phyloP scores from a whole-genome alignment of 1,139 yeast genomes.

The Blastobotrys aristatus region DNA sequence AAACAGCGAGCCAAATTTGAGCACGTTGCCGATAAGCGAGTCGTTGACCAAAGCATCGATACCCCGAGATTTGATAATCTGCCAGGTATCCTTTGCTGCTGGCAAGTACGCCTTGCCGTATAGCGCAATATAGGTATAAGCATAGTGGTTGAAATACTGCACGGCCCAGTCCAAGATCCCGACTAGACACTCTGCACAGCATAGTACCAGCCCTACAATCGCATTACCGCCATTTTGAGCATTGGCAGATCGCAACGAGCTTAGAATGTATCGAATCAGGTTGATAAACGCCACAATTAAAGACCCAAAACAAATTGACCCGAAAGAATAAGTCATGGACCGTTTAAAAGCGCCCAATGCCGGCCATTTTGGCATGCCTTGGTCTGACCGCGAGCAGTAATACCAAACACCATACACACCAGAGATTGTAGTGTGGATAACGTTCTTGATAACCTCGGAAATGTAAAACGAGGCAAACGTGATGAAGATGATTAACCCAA shows the following conservation, averaged over 20 bases:
- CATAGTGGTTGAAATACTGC: slow-evolving; percentile 84
- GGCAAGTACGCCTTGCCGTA: slow-evolving; percentile 75
- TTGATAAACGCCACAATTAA: slow-evolving; percentile 74
- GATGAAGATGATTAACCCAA: slow-evolving; percentile 61
- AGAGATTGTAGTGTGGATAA: slow-evolving; percentile 78
- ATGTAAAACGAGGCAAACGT: slow-evolving; percentile 85
- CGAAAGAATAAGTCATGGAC: slow-evolving; percentile 81
- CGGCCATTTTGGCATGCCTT: slow-evolving; percentile 76
- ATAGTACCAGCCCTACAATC: slow-evolving; percentile 48
- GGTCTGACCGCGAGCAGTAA: slow-evolving; percentile 68
- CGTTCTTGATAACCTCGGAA: slow-evolving; percentile 76
- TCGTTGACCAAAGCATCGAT: slow-evolving; percentile 84
- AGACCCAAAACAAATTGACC: slow-evolving; percentile 87
- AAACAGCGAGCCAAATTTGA: slow-evolving; percentile 65
- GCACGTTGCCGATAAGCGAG: slow-evolving; percentile 70
- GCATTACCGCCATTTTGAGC: slow-evolving; percentile 44
- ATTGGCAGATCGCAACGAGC: slow-evolving; percentile 42
- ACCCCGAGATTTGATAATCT: slow-evolving; percentile 71
- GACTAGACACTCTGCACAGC: slow-evolving; percentile 56
- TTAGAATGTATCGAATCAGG: slow-evolving; percentile 49
- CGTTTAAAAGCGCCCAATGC: slow-evolving; percentile 78
- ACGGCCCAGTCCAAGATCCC: slow-evolving; percentile 73
- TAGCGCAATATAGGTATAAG: slow-evolving; percentile 80
- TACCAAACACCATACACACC: slow-evolving; percentile 94
- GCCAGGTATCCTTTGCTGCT: slow-evolving; percentile 81